phyloP scores from a whole-genome alignment of 331 rosid genomes.

The Pyrus hybrid region DNA sequence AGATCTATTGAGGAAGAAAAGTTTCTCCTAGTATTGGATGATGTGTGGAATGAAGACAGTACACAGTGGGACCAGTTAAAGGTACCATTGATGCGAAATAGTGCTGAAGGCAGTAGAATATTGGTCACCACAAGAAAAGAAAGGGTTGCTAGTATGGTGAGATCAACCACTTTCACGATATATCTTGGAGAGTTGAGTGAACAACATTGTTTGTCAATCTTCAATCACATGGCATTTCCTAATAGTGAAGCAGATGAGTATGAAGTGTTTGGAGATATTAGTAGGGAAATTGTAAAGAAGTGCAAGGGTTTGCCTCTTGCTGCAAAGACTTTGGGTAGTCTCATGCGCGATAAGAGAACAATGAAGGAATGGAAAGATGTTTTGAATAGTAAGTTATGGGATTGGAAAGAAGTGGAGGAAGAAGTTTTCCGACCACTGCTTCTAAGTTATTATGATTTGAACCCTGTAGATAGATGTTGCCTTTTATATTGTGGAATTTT shows the following conservation, averaged over 20 bases:
- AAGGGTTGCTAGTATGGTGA: neutral
- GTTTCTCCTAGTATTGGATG: slow-evolving; percentile 9
- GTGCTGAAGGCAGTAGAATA: neutral
- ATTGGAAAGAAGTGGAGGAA: neutral
- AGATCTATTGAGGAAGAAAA: neutral
- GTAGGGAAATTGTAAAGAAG: neutral
- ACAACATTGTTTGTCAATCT: neutral
- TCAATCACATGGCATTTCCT: neutral
- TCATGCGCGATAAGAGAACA: neutral
- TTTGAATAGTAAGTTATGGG: neutral
- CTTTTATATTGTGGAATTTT: too few relatives aligned
- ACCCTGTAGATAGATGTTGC: neutral
- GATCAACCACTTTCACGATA: neutral
- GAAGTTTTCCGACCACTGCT: neutral
- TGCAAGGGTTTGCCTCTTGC: slow-evolving; percentile 8
- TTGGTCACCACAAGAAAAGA: slow-evolving; percentile 2
- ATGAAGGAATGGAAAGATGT: neutral
- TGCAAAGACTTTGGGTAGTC: slow-evolving; percentile 6
- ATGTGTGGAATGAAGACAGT: neutral
- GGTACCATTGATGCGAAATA: neutral
- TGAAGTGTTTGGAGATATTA: neutral
- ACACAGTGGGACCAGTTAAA: neutral
- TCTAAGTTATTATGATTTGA: slow-evolving; percentile 7
- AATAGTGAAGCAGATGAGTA: neutral
- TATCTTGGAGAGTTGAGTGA: neutral